A percentile compares a stretch with the other conserved stretches of the same genome.
These are phyloP conservation scores for Sporisorium exsertum DNA, from an alignment of 1,284 basidiomycete genomes.

Conservation along the genomic window DNA sequence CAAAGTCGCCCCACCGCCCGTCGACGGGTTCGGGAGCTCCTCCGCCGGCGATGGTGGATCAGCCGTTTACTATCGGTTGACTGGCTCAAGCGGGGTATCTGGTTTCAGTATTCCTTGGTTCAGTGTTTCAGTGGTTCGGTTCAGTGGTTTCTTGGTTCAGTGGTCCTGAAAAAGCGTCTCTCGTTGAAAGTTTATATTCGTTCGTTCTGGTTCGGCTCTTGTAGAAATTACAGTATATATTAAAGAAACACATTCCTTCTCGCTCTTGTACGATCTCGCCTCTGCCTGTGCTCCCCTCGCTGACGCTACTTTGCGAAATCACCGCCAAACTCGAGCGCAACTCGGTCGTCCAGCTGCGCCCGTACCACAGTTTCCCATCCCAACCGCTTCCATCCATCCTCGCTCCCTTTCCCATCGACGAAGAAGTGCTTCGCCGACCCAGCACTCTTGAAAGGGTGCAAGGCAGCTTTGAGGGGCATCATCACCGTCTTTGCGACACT, in stretches of 20 bases:
- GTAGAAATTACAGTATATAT: neutral
- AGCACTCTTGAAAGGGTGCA: neutral
- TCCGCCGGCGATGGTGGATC: neutral
- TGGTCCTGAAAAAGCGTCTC: neutral
- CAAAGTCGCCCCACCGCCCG: slow-evolving; percentile 27
- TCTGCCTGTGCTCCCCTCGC: neutral
- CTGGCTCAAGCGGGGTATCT: too few relatives aligned
- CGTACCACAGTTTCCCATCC: slow-evolving; percentile 24
- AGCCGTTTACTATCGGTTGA: slow-evolving; percentile 8
- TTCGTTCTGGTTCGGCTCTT: neutral
- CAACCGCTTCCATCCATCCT: slow-evolving; percentile 2
- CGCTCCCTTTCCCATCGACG: neutral
- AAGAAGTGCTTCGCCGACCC: neutral
- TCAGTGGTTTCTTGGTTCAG: neutral
- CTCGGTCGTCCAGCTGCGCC: slow-evolving; percentile 23
- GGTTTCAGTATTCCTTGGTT: too few relatives aligned
- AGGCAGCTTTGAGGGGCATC: neutral
- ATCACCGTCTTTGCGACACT: neutral
- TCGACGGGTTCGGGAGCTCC: slow-evolving; percentile 3
- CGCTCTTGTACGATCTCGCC: neutral
- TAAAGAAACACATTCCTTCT: neutral
- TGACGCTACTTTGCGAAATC: slow-evolving; percentile 32
- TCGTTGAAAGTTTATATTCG: neutral
- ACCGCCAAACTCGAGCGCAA: slow-evolving; percentile 47
- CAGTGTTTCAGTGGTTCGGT: neutral